phyloP scores from a whole-genome alignment of 2,329 filamentous ascomycete genomes.

The Fusarium sublunatum region DNA sequence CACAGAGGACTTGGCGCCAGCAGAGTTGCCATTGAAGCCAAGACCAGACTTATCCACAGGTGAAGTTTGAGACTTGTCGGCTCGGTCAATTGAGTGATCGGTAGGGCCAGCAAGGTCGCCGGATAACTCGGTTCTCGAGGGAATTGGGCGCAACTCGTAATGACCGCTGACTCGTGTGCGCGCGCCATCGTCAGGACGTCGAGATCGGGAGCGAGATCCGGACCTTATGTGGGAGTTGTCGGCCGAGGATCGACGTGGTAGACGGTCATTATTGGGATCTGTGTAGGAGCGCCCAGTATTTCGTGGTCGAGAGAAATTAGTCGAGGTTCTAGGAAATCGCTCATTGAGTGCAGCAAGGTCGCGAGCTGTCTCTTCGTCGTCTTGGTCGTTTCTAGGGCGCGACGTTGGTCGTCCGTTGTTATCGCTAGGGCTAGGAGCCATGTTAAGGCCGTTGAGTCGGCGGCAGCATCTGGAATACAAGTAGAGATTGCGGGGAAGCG shows the following conservation, averaged over 20 bases:
- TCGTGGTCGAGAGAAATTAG: conserved; percentile 37
- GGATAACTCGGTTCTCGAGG: conserved; percentile 31
- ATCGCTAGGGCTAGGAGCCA: conserved; percentile 46
- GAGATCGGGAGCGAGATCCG: conserved; percentile 27
- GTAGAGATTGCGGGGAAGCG: conserved; percentile 17
- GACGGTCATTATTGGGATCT: conserved; percentile 30
- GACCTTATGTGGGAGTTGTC: conserved; percentile 35
- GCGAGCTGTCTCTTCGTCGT: conserved; percentile 35
- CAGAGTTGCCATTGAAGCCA: conserved; percentile 11
- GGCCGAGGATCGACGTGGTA: conserved; percentile 20
- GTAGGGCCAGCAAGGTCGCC: conserved; percentile 22
- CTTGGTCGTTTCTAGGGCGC: conserved; percentile 17
- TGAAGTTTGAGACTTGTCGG: conserved; percentile 29
- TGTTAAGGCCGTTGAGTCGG: conserved; percentile 39
- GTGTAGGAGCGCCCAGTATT: conserved; percentile 31
- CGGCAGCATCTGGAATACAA: conserved; percentile 44
- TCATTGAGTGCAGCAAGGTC: conserved; percentile 43
- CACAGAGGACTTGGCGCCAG: conserved; percentile 30
- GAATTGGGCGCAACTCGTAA: conserved; percentile 44
- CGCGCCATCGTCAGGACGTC: conserved; percentile 30
- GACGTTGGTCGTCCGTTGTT: conserved; percentile 37
- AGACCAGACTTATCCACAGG: conserved; percentile 33
- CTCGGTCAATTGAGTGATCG: conserved; percentile 30
- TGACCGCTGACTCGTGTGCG: conserved; percentile 7
- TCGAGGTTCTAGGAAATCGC: conserved; percentile 34